Evolutionary conservation across 2,329 filamentous ascomycete species (phyloP).

Genomic region (Graphium sp.): DNA sequence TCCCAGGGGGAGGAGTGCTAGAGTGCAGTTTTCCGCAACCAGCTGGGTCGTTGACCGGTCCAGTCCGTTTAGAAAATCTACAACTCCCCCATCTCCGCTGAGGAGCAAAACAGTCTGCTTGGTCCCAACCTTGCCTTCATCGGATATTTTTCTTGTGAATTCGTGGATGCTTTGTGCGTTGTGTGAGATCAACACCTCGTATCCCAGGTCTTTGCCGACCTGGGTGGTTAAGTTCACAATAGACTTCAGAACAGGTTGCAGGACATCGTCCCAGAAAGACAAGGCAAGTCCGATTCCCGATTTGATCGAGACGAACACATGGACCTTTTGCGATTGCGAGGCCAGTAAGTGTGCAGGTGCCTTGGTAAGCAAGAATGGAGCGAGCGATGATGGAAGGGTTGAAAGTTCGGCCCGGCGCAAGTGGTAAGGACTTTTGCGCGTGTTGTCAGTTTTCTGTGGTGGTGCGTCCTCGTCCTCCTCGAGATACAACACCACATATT

Average conservation of each 20-base stretch:
- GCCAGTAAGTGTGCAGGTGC: constrained; percentile 3
- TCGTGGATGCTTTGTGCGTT: constrained; percentile 46
- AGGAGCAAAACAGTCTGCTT: constrained; percentile 54
- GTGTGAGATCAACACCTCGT: constrained; percentile 43
- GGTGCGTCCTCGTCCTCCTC: too few relatives aligned
- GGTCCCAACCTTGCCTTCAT: too few relatives aligned
- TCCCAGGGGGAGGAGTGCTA: constrained; percentile 42
- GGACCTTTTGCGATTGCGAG: constrained; percentile 20
- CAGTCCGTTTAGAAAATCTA: constrained; percentile 61
- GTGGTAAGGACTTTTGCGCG: too few relatives aligned
- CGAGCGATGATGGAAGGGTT: constrained; percentile 14
- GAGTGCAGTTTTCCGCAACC: constrained; percentile 15
- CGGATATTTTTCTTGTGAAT: constrained; percentile 41
- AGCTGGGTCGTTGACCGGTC: constrained; percentile 8
- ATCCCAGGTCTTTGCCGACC: constrained; percentile 13
- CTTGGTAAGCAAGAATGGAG: constrained; percentile 5
- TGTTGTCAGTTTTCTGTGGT: too few relatives aligned
- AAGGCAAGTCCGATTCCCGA: constrained; percentile 47
- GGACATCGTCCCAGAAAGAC: too few relatives aligned
- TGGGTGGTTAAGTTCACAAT: constrained; percentile 26
- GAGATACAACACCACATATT: too few relatives aligned
- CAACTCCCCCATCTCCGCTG: constrained; percentile 74
- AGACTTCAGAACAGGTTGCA: constrained; percentile 38
- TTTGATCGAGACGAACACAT: constrained; percentile 49
- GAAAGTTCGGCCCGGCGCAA: too few relatives aligned